Percentiles rank a stretch among this genome's conserved stretches.
Evolutionary conservation across 2,329 filamentous ascomycete genomes (phyloP).

Genomic region (Aspergillus ustus): DNA sequence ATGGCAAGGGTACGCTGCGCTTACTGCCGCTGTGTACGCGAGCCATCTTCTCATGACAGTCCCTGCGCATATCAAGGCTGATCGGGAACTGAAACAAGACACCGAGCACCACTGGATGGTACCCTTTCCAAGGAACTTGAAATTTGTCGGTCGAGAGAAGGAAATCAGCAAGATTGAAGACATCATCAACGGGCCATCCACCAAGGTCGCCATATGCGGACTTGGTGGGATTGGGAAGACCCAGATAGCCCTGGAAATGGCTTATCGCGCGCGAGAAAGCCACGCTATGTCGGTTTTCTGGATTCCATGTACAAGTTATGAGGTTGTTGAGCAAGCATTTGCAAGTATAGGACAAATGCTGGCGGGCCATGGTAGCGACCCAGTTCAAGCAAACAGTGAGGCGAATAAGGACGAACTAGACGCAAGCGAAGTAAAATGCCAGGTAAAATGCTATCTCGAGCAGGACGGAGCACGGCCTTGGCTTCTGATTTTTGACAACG

Average conservation of each 20-base stretch:
- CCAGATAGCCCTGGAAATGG: conserved; percentile 32
- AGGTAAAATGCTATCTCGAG: conserved; percentile 20
- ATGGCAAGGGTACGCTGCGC: neutral
- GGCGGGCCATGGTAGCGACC: conserved; percentile 10
- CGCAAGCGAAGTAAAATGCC: neutral
- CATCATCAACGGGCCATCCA: neutral
- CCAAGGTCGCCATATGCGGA: conserved; percentile 25
- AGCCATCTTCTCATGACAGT: neutral
- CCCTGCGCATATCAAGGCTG: neutral
- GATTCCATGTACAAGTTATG: conserved; percentile 28
- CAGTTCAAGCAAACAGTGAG: neutral
- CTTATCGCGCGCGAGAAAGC: conserved; percentile 27
- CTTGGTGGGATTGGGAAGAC: conserved; percentile 36
- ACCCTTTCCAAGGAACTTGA: neutral
- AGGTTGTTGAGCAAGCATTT: conserved; percentile 29
- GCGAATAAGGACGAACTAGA: neutral
- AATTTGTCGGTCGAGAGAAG: neutral
- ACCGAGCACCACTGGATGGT: neutral
- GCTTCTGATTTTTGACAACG: conserved; percentile 34
- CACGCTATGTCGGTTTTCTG: conserved; percentile 31
- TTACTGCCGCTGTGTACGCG: neutral
- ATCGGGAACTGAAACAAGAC: neutral
- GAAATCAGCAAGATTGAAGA: neutral
- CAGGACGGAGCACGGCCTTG: conserved; percentile 20
- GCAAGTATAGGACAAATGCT: conserved; percentile 22